Evolutionary conservation across 768 basidiomycete species (phyloP), one percentile per base, ranked within the genome.

Genomic region (Russula lepida): DNA sequence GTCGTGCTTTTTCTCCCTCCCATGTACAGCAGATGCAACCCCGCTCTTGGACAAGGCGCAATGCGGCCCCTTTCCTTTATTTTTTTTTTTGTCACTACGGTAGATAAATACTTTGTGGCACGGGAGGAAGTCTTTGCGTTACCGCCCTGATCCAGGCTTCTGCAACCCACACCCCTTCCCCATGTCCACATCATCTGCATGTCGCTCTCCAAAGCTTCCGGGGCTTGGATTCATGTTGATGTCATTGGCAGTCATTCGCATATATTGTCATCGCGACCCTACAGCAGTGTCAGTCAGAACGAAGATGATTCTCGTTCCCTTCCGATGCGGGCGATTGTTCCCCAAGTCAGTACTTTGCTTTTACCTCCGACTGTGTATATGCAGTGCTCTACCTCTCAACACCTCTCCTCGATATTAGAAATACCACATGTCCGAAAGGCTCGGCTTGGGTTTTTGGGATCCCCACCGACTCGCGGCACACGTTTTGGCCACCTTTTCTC

Each of bases 181-280:
- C n/a, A n/a, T n/a, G n/a, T n/a, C n/a, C n/a, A n/a, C n/a, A n/a
- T n/a, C n/a, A n/a, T n/a, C n/a, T n/a, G n/a, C n/a, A n/a, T n/a
- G n/a, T n/a, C n/a, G n/a, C n/a, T n/a, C n/a, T n/a, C n/a, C n/a
- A n/a, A n/a, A n/a, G n/a, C n/a, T n/a, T n/a, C n/a, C n/a, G n/a
- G n/a, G n/a, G n/a, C n/a, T n/a, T n/a, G n/a, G n/a, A 43, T 21
- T n/a, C n/a, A n/a, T n/a, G n/a, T n/a, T 0, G 41, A 43, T n/a
- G 9, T 4, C 2, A 43, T 4, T 4, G 41, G 4, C 1, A 0
- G n/a, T 21, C 8, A 4, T 11, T 43, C n/a, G n/a, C n/a, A 0
- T 12, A 43, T 7, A 6, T 2, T 43, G 6, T 21, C 41, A 21
- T 43, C 19, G n/a, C n/a, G 41, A 43, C 41, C 41, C 0, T 11